Base-by-base conservation (phyloP, 495 filamentous ascomycete genomes). In the Pyrenopolyporus hunteri region DNA sequence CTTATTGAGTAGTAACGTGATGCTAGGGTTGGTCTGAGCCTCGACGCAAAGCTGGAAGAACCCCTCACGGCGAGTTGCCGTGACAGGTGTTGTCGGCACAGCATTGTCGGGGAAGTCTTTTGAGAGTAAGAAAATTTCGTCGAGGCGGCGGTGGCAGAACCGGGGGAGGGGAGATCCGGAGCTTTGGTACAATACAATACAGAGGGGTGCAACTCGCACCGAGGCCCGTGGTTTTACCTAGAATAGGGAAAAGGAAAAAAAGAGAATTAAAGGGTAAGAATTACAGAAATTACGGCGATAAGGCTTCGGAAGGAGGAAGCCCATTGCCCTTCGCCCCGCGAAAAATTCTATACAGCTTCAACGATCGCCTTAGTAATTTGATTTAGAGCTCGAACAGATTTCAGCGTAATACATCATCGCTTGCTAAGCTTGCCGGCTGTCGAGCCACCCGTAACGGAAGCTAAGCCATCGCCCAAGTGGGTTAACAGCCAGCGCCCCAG, bases 31-130 rank as follows among this genome's bases (percentile, higher is more conserved):
- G 61, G 37, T 37, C 63, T 52, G 5, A 68, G 26, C 20, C 61
- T 59, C 33, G 53, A 58, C 16, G 40, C 59, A 56, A 72, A 51
- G 33, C 35, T 59, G 14, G 64, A 51, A 19, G 64, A 47, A 1
- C 57, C 67, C 29, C 73, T 74, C 47, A 78, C 76, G 59, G 76
- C 77, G 39, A 73, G 53, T 51, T 77, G 74, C 78, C 82, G 82
- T 62, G 78, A 74, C 14, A 82, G 59, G 46, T 71, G 76, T 70
- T 82, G 79, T 59, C 78, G 76, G 69, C 78, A 78, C 66, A 82
- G 70, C 80, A 82, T 84, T 39, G 55, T 76, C 42, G 28, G 46
- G 28, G 13, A 20, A 39, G 6, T 23, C 50, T 51, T 42, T 28
- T 14, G 49, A 16, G 20, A 10, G 28, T 66, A 64, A 61, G 28